A percentile compares a stretch with the other conserved stretches of the same genome.
phyloP scores from a whole-genome alignment of 1,139 yeast genomes.

The Saccharomyces hybrid region DNA sequence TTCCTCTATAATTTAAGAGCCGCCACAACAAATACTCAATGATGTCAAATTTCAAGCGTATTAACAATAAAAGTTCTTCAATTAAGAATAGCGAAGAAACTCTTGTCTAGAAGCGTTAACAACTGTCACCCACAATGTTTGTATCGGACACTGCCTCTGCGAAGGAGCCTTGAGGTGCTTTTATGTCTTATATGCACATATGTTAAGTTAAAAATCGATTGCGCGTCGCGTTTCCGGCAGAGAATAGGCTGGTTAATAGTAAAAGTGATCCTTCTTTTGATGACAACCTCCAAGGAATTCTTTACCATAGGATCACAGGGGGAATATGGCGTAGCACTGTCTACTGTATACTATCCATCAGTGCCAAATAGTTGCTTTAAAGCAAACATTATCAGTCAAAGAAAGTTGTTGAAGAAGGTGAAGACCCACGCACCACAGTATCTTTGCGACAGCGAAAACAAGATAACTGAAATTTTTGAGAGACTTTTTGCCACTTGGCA shows the following conservation, averaged over 20 bases:
- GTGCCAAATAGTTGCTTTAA: neutral
- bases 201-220: neutral
- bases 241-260: neutral
- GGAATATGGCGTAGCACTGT: too few species aligned
- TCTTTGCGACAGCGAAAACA: neutral
- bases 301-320: neutral
- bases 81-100: too few species aligned
- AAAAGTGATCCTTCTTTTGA: neutral
- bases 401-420: neutral
- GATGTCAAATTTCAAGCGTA: too few species aligned
- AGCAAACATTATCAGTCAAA: neutral
- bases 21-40: neutral
- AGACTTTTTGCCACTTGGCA: neutral
- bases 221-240: neutral
- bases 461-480: neutral
- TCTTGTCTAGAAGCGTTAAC: neutral
- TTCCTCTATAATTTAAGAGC: neutral
- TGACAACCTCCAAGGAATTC: neutral
- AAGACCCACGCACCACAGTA: neutral
- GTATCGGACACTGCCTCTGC: neutral
- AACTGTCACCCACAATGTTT: neutral
- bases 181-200: neutral
- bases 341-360: neutral
- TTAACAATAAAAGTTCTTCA: too few species aligned
- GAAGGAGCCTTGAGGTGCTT: neutral